Conservation (phyloP, 139 green algal species). For the Nannochloris sp. region DNA sequence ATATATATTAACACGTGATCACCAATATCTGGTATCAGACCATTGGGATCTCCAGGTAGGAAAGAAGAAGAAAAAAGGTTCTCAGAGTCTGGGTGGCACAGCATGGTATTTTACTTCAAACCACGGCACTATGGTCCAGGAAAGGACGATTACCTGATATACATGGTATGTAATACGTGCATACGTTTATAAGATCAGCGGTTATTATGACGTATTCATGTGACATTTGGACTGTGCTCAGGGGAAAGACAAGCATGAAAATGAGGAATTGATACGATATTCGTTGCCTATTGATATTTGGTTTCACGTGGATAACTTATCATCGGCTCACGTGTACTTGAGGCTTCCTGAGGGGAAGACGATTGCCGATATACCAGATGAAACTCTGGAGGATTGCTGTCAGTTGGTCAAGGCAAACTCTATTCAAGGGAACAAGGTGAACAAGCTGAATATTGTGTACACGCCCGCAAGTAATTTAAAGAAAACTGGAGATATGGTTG, state of each 20-base stretch:
- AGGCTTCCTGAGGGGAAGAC: conserved; percentile 53
- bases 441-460: conserved; percentile 83
- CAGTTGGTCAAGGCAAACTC: conserved; percentile 96
- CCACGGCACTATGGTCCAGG: conserved; percentile 43
- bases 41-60: no score
- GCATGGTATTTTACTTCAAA: conserved; percentile 86
- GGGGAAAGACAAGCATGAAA: conserved; percentile 85
- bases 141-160: conserved; percentile 71
- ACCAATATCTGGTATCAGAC: neutral
- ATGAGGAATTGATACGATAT: conserved; percentile 72
- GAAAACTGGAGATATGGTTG: conserved; percentile 68
- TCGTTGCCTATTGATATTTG: conserved; percentile 51
- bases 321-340: conserved; percentile 93
- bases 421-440: conserved; percentile 72
- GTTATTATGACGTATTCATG: neutral
- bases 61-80: no score
- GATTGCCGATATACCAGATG: conserved; percentile 67
- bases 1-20: neutral
- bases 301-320: conserved; percentile 95
- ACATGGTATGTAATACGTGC: conserved; percentile 57
- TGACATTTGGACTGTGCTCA: neutral
- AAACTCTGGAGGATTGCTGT: conserved; percentile 80
- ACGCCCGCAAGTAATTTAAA: conserved; percentile 87
- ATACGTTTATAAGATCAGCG: neutral
- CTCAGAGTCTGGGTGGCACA: neutral